phyloP scores from a whole-genome alignment of 345 rosid genomes.

The Atalantia buxifolia region DNA sequence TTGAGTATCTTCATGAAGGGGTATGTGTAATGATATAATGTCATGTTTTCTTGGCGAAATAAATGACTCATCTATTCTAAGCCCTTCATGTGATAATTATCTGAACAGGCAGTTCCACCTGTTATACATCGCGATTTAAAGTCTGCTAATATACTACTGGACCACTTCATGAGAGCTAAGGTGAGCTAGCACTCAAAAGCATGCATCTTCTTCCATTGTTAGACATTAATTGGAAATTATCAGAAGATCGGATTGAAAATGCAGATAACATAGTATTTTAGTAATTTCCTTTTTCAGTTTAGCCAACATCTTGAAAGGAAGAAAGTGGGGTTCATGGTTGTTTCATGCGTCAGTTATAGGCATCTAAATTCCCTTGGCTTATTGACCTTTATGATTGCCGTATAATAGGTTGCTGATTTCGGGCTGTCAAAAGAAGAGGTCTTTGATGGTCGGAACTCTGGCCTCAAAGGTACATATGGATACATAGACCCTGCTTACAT shows the following conservation, averaged over 20 bases:
- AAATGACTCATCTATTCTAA: not conserved
- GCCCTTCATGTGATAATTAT: not conserved
- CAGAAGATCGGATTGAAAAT: not conserved
- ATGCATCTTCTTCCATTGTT: not conserved
- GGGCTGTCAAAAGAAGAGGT: constrained; percentile 91
- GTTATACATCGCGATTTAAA: constrained; percentile 96
- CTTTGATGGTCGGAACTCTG: constrained; percentile 65
- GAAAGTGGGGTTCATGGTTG: not conserved
- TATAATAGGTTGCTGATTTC: constrained; percentile 83
- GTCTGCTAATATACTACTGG: constrained; percentile 88
- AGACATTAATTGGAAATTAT: not conserved
- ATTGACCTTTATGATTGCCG: constrained; percentile 1
- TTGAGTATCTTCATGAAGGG: constrained; percentile 96
- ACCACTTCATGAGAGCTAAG: constrained; percentile 88
- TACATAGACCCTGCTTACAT: constrained; percentile 86
- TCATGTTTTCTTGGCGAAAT: not conserved
- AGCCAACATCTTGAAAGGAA: not conserved
- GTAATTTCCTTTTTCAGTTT: not conserved
- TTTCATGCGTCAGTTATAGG: not conserved
- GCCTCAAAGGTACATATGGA: constrained; percentile 92
- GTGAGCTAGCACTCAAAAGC: constrained; percentile 26
- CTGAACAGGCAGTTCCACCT: constrained; percentile 81
- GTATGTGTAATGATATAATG: constrained; percentile 28
- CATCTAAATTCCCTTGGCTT: too few relatives aligned
- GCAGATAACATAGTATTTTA: not conserved